These are phyloP conservation scores for Oryza rufipogon DNA, from an alignment of 176 grass and related monocot species.

Conservation along the genomic window DNA sequence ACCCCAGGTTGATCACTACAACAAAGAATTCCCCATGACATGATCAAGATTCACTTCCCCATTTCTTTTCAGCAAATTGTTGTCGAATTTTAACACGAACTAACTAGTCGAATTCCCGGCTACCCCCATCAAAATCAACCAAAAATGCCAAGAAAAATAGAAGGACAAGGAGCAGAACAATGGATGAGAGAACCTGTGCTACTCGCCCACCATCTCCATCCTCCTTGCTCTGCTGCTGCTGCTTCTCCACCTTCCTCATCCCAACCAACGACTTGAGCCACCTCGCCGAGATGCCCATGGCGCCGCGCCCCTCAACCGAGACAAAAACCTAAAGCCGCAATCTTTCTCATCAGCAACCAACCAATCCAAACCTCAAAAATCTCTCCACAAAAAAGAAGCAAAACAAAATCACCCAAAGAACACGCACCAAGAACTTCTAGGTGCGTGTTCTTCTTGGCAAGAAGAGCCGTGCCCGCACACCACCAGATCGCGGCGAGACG, in stretches of 20 bases:
- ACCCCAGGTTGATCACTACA: neutral
- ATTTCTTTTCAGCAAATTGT: neutral
- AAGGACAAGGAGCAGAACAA: neutral
- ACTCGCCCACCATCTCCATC: slow-evolving; percentile 46
- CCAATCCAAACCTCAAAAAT: neutral
- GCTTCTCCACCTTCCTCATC: slow-evolving; percentile 67
- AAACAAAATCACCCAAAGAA: neutral
- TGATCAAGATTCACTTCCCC: neutral
- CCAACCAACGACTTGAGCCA: slow-evolving; percentile 87
- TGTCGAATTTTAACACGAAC: neutral
- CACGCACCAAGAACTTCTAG: neutral
- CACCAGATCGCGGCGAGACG: slow-evolving; percentile 42
- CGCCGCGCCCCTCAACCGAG: neutral
- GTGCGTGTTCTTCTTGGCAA: neutral
- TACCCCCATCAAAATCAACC: neutral
- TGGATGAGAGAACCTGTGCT: slow-evolving; percentile 22
- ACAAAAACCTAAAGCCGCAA: slow-evolving; percentile 13
- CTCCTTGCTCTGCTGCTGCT: slow-evolving; percentile 44
- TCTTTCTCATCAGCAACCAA: slow-evolving; percentile 19
- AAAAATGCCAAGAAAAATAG: neutral
- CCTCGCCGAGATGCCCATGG: slow-evolving; percentile 75
- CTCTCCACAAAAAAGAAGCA: neutral
- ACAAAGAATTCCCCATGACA: neutral
- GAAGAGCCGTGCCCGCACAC: neutral
- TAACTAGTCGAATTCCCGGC: neutral